Evolutionary conservation across 1,139 yeast genomes (phyloP).

Genomic region (Protomyces inouyei): DNA sequence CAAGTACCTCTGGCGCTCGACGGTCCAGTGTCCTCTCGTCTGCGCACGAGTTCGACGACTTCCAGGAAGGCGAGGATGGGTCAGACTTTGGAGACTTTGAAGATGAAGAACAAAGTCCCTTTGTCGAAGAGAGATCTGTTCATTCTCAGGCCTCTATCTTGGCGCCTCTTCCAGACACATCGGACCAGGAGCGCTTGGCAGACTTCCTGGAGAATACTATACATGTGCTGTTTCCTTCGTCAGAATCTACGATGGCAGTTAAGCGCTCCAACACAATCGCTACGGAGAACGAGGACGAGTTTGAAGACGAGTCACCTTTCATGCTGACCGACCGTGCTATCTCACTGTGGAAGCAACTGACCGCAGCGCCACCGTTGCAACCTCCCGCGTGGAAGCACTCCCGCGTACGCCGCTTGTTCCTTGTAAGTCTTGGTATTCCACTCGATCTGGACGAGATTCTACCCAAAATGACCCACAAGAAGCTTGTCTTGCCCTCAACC

Average conservation of each 20-base stretch:
- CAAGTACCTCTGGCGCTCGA: neutral
- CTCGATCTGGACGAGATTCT: slow-evolving; percentile 50
- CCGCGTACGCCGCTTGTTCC: slow-evolving; percentile 53
- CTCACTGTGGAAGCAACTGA: slow-evolving; percentile 40
- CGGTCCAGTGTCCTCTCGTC: slow-evolving; percentile 10
- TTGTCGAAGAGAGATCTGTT: neutral
- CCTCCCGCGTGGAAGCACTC: slow-evolving; percentile 59
- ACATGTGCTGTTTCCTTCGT: neutral
- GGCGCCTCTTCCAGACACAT: neutral
- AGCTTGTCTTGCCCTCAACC: slow-evolving; percentile 20
- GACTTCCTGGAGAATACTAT: neutral
- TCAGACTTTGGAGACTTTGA: slow-evolving; percentile 29
- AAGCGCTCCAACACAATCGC: neutral
- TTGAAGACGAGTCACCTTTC: slow-evolving; percentile 20
- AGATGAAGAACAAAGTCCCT: slow-evolving; percentile 2
- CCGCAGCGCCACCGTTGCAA: slow-evolving; percentile 46
- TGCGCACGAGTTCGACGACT: slow-evolving; percentile 11
- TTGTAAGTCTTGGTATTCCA: slow-evolving; percentile 58
- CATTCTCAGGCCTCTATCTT: neutral
- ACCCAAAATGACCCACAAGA: slow-evolving; percentile 33
- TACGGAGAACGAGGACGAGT: neutral
- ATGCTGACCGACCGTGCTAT: slow-evolving; percentile 19
- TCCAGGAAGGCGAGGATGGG: slow-evolving; percentile 15
- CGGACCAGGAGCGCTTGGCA: neutral
- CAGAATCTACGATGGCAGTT: neutral